phyloP scores from a whole-genome alignment of 2,329 filamentous ascomycete genomes.

The Madurella mycetomatis region DNA sequence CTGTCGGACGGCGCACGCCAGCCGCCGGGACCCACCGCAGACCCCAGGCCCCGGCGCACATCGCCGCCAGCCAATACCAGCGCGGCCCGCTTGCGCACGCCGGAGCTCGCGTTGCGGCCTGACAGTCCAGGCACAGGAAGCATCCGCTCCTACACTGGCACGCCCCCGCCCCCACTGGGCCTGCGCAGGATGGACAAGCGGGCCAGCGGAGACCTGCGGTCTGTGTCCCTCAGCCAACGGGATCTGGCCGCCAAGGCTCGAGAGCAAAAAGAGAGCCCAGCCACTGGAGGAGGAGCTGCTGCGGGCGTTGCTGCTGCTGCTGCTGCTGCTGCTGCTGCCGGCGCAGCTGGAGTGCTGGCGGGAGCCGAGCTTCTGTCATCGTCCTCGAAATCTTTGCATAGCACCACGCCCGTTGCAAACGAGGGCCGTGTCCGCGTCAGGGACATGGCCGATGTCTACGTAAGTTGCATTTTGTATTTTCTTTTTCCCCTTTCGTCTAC shows the following conservation, averaged over 20 bases:
- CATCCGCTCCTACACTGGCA: slow-evolving; percentile 43
- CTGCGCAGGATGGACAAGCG: slow-evolving; percentile 64
- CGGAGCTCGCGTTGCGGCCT: slow-evolving; percentile 54
- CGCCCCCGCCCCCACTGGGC: slow-evolving; percentile 47
- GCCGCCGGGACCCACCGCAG: slow-evolving; percentile 1
- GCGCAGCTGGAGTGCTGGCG: slow-evolving; percentile 19
- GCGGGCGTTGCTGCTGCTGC: slow-evolving; percentile 16
- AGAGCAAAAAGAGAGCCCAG: slow-evolving; percentile 22
- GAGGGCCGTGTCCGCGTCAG: slow-evolving; percentile 79
- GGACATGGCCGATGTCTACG: slow-evolving; percentile 91
- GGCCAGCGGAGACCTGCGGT: slow-evolving; percentile 73
- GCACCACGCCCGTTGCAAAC: slow-evolving; percentile 68
- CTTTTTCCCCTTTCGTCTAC: slow-evolving; percentile 7
- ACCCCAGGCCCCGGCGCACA: slow-evolving; percentile 36
- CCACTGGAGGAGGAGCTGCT: neutral
- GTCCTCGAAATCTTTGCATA: slow-evolving; percentile 22
- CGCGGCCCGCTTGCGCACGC: slow-evolving; percentile 48
- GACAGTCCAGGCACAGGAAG: slow-evolving; percentile 60
- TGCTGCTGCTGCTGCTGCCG: slow-evolving; percentile 23
- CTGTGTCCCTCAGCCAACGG: slow-evolving; percentile 60
- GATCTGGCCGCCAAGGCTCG: slow-evolving; percentile 36
- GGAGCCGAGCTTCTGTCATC: slow-evolving; percentile 14
- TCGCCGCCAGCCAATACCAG: slow-evolving; percentile 47
- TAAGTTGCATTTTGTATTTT: slow-evolving; percentile 51
- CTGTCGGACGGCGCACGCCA: slow-evolving; percentile 35